phyloP scores from a whole-genome alignment of 2,329 filamentous ascomycete species.

The Aspergillus pseudoterreus region DNA sequence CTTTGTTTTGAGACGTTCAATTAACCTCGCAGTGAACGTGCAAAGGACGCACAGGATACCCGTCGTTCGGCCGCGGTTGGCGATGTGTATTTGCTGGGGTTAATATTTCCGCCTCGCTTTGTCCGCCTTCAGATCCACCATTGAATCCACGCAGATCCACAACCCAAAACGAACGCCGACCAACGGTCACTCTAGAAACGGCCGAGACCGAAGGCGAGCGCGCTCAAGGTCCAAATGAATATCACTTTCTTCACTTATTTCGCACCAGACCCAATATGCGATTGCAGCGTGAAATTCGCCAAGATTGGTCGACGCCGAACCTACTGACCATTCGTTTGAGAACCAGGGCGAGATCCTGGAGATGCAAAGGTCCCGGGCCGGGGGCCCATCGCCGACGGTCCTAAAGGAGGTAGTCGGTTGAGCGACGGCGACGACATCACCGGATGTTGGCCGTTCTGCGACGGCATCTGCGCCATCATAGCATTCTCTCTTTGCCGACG shows the following conservation, averaged over 20 bases:
- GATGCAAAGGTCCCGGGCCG: slow-evolving; percentile 22
- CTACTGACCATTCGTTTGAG: slow-evolving; percentile 7
- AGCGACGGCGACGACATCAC: slow-evolving; percentile 32
- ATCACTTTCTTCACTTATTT: too few species aligned
- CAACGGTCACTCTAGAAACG: too few species aligned
- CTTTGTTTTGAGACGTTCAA: too few species aligned
- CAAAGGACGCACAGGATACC: neutral
- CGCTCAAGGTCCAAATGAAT: too few species aligned
- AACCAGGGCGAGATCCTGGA: slow-evolving; percentile 15
- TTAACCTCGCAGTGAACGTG: too few species aligned
- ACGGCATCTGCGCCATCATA: slow-evolving; percentile 19
- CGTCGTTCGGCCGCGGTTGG: neutral
- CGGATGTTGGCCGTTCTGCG: slow-evolving; percentile 22
- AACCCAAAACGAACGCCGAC: slow-evolving; percentile 6
- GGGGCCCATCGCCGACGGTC: slow-evolving; percentile 22
- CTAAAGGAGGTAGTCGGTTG: slow-evolving; percentile 30
- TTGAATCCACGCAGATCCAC: neutral
- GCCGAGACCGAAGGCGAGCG: too few species aligned
- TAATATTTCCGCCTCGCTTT: slow-evolving; percentile 6
- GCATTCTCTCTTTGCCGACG: slow-evolving; percentile 37
- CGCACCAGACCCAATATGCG: too few species aligned
- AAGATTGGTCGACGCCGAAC: neutral
- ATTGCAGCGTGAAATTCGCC: too few species aligned
- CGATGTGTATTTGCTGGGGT: slow-evolving; percentile 9
- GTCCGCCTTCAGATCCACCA: neutral